Percentiles rank a stretch among this genome's conserved stretches.
These are phyloP conservation scores for Termitomyces titanicus DNA, from an alignment of 768 basidiomycete species.

Conservation along the genomic window DNA sequence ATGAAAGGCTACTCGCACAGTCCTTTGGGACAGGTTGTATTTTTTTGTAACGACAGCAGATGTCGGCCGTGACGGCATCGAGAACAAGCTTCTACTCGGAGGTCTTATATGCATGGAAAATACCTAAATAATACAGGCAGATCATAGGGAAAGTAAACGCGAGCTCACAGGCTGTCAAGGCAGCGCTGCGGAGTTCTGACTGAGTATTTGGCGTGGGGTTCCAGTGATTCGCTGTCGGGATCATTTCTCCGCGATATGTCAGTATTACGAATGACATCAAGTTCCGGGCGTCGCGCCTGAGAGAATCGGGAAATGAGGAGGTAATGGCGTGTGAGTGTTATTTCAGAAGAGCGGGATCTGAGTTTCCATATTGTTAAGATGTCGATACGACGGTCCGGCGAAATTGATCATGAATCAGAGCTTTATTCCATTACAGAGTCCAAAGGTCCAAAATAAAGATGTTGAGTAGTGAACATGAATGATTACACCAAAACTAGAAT, in stretches of 20 bases:
- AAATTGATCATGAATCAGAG: not conserved
- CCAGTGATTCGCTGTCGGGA: not conserved
- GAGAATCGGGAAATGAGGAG: not conserved
- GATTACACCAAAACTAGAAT: not conserved
- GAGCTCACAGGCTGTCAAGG: not conserved
- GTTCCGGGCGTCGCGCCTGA: constrained; percentile 1
- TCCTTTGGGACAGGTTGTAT: not conserved
- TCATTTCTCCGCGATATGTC: not conserved
- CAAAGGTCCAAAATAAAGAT: not conserved
- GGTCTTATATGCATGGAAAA: not conserved
- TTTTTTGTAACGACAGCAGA: not conserved
- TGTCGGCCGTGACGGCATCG: not conserved
- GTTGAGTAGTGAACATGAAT: not conserved
- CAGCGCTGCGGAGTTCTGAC: not conserved
- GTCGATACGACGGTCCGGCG: not conserved
- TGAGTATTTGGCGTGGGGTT: not conserved
- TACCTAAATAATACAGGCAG: not conserved
- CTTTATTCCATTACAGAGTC: not conserved
- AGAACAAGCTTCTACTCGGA: not conserved
- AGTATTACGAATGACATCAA: constrained; percentile 5
- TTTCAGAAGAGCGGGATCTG: not conserved
- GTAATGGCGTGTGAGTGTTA: not conserved
- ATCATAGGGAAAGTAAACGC: no score
- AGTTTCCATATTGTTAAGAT: not conserved
- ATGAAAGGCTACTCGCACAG: not conserved